Base-by-base conservation (phyloP, 306 rosid genomes). In the Begonia peltatifolia region DNA sequence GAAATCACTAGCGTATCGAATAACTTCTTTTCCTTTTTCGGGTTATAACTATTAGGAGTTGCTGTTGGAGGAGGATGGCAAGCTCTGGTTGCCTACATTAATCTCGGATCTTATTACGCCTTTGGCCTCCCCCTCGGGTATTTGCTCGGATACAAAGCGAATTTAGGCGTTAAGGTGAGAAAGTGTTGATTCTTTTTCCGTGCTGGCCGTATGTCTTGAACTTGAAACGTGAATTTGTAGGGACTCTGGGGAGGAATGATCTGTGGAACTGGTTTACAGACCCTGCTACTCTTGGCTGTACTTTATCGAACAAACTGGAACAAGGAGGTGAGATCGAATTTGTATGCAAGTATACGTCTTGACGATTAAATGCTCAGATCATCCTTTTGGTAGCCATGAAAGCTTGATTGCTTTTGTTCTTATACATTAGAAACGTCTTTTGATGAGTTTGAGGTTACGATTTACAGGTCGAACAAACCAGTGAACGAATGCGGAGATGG, bases 41-140 rank as follows among this genome's bases (percentile, higher is more conserved):
- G 38, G 38, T 30, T 5, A 30, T 30, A 3, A 30, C 38, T 30
- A 14, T 61, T 61, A 87, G 95, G 95, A 53, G 94, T 87, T 76
- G 96, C 96, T 17, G 35, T 87, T 52, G 96, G 96, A 70, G 90
- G 87, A 17, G 96, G 96, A 41, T 87, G 94, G 96, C 96, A 87
- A 59, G 79, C 78, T 49, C 43, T 74, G 53, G 96, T 87, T 56
- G 94, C 94, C 51, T 87, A 80, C 53, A 76, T 87, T 46, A 83
- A 87, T 67, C 20, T 83, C 44, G 94, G 90, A 58, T 69, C 67
- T 60, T 87, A 87, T 60, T 87, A 87, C 68, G 35, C 80, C 57
- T 71, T 87, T 61, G 96, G 96, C 13, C 72, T 87, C 46, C 96
- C 96, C 50, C 47, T 87, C 4, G 96, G 96, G 14, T 69, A 44